Percentiles rank a stretch among this genome's conserved stretches.
These are phyloP conservation scores for Royoungia palumana DNA, from an alignment of 768 basidiomycete species.

Conservation along the genomic window DNA sequence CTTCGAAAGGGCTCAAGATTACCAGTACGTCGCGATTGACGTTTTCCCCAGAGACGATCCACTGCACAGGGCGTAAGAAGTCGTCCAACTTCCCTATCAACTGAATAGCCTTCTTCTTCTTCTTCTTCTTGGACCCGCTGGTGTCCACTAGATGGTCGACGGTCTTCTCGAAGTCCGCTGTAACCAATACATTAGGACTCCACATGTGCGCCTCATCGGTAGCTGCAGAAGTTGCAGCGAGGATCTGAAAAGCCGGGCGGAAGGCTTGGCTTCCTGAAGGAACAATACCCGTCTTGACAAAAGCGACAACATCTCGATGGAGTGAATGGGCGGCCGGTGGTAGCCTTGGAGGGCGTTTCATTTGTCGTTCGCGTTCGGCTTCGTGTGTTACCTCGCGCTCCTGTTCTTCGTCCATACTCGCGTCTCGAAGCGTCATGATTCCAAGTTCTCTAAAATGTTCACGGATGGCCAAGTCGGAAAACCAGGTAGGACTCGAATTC, in stretches of 20 bases:
- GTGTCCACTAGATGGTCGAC: not conserved
- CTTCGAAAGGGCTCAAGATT: slow-evolving; percentile 43
- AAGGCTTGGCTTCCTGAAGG: slow-evolving; percentile 18
- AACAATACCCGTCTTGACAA: slow-evolving; percentile 32
- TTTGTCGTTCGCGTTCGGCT: slow-evolving; percentile 39
- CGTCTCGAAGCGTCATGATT: slow-evolving; percentile 10
- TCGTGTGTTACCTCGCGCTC: slow-evolving; percentile 48
- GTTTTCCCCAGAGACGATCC: slow-evolving; percentile 21
- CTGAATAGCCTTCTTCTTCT: too few relatives aligned
- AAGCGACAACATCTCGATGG: slow-evolving; percentile 15
- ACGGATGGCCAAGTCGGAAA: slow-evolving; percentile 6
- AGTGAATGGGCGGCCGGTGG: slow-evolving; percentile 22
- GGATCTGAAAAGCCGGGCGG: slow-evolving; percentile 10
- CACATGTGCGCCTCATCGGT: slow-evolving; percentile 21
- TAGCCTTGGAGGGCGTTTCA: slow-evolving; percentile 35
- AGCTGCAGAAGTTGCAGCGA: slow-evolving; percentile 5
- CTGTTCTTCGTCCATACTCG: slow-evolving; percentile 44
- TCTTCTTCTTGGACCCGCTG: too few relatives aligned
- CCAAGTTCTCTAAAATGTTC: slow-evolving; percentile 18
- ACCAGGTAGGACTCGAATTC: not conserved
- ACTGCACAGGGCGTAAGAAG: slow-evolving; percentile 29
- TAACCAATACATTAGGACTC: slow-evolving; percentile 15
- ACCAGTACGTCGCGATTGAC: slow-evolving; percentile 23
- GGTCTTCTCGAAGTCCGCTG: slow-evolving; percentile 15
- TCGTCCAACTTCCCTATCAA: slow-evolving; percentile 4